These are phyloP conservation scores for Cucumis sativus DNA, from an alignment of 306 rosid species.

Conservation along the genomic window Cucumber_9930_V3 NC_026657.2:21623001-21623500, in stretches of 20 bases:
- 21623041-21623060: no score
- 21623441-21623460: conserved; percentile 50
- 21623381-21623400: conserved; percentile 45
- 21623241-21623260: conserved; percentile 67
- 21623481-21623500: conserved; percentile 80
- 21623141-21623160: conserved; percentile 29
- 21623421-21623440: conserved; percentile 63
- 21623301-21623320: conserved; percentile 24
- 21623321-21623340: conserved; percentile 68
- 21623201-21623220: conserved; percentile 41
- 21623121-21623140: not conserved
- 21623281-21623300: conserved; percentile 15
- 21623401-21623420: conserved; percentile 78
- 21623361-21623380: conserved; percentile 46
- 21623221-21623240: conserved; percentile 85
- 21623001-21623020: no score
- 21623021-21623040: no score
- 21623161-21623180: conserved; percentile 32
- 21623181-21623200: not conserved
- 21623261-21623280: conserved; percentile 17
- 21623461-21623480: conserved; percentile 88
- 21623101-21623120: not conserved
- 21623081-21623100: no score
- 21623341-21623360: conserved; percentile 79
- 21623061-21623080: no score